Percentiles rank a stretch among this genome's conserved stretches.
These are phyloP conservation scores for Entomortierella chlamydospora DNA, from an alignment of 192 early-diverging fungal genomes.

Conservation along the genomic window DNA sequence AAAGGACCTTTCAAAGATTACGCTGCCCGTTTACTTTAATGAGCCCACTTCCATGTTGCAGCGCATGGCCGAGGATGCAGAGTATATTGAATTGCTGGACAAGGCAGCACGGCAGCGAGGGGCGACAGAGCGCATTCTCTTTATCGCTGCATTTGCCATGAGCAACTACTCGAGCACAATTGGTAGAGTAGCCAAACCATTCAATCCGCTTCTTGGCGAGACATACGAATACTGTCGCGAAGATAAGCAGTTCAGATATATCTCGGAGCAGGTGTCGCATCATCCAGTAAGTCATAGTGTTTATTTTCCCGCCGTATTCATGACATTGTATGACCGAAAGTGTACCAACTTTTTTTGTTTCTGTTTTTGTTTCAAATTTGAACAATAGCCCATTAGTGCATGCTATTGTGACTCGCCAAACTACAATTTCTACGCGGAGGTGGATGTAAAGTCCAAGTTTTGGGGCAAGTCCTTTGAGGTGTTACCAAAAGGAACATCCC, in stretches of 20 bases:
- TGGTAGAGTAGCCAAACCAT: slow-evolving; percentile 87
- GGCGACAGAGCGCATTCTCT: slow-evolving; percentile 72
- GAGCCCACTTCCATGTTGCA: slow-evolving; percentile 90
- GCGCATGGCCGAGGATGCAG: slow-evolving; percentile 87
- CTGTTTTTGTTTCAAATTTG: background rate
- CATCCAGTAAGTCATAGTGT: slow-evolving; percentile 72
- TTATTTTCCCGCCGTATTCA: too few species aligned
- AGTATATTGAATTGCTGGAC: slow-evolving; percentile 86
- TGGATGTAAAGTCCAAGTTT: slow-evolving; percentile 88
- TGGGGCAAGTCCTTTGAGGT: slow-evolving; percentile 88
- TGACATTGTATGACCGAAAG: too few species aligned
- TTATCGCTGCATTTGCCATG: slow-evolving; percentile 90
- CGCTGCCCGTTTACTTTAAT: slow-evolving; percentile 91
- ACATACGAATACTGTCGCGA: slow-evolving; percentile 87
- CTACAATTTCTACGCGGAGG: slow-evolving; percentile 88
- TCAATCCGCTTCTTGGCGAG: slow-evolving; percentile 92
- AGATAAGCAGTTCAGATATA: slow-evolving; percentile 83
- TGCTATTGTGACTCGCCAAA: slow-evolving; percentile 87
- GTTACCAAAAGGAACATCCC: slow-evolving; percentile 82
- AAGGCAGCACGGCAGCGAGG: slow-evolving; percentile 74
- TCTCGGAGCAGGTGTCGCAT: slow-evolving; percentile 91
- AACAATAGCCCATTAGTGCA: slow-evolving; percentile 78
- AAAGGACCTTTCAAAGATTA: slow-evolving; percentile 86
- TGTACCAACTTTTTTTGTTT: too few species aligned
- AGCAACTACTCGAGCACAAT: slow-evolving; percentile 86